phyloP scores from a whole-genome alignment of 768 basidiomycete species.

The Paxillus involutus region DNA sequence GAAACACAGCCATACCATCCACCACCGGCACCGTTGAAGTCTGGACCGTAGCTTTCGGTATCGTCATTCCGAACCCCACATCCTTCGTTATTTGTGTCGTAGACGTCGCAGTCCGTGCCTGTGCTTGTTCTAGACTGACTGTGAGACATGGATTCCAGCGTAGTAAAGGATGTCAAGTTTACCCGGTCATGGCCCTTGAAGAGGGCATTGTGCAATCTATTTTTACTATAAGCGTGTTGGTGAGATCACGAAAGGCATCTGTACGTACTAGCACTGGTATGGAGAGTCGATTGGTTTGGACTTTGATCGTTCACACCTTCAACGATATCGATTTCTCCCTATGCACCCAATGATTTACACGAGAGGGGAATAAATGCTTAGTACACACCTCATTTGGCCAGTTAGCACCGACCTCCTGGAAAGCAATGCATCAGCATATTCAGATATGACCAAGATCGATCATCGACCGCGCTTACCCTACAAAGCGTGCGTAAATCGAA shows the following conservation, averaged over 20 bases:
- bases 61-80: constrained; percentile 31
- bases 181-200: constrained; percentile 33
- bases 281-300: constrained; percentile 32
- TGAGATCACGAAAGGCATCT: background rate
- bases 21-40: constrained; percentile 38
- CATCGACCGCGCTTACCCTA: constrained; percentile 21
- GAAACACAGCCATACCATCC: constrained; percentile 27
- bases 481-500: background rate
- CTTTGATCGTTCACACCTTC: constrained; percentile 32
- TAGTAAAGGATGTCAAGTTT: background rate
- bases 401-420: constrained; percentile 25
- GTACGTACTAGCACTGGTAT: constrained; percentile 23
- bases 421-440: background rate
- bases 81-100: constrained; percentile 25
- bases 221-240: background rate
- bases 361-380: too few relatives aligned
- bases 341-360: background rate
- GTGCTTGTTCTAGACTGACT: constrained; percentile 9
- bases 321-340: constrained; percentile 34
- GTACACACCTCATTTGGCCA: constrained; percentile 25
- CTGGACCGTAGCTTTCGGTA: constrained; percentile 33
- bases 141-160: background rate
- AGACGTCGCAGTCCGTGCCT: constrained; percentile 25
- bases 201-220: constrained; percentile 32
- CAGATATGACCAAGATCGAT: background rate